phyloP scores from a whole-genome alignment of 495 filamentous ascomycete species.

The Penicillium canariense region DNA sequence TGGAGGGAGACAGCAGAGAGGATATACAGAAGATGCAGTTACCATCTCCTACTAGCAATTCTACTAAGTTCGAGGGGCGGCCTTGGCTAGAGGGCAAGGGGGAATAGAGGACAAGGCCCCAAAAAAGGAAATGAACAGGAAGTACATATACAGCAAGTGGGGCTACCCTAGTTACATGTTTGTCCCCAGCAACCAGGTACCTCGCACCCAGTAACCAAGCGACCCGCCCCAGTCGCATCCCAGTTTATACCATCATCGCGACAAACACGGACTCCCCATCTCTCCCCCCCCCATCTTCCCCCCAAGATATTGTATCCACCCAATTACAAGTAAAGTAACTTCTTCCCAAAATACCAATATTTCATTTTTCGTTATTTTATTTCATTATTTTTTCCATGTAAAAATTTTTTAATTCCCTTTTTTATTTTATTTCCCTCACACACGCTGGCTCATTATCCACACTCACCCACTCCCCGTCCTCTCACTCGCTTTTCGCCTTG shows the following conservation, averaged over 20 bases:
- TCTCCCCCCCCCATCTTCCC: too few relatives aligned
- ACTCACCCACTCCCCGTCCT: slow-evolving; percentile 25
- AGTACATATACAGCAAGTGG: too few relatives aligned
- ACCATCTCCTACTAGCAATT: background rate
- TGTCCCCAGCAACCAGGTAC: background rate
- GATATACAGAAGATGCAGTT: background rate
- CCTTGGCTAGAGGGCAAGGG: background rate
- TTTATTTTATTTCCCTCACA: slow-evolving; percentile 24
- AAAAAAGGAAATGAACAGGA: too few relatives aligned
- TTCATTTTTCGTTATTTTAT: slow-evolving; percentile 10
- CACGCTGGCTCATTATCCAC: slow-evolving; percentile 20
- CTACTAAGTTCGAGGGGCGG: background rate
- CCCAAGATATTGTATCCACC: too few relatives aligned
- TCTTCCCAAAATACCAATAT: too few relatives aligned
- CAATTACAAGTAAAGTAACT: too few relatives aligned
- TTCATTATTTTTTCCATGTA: background rate
- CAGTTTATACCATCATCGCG: too few relatives aligned
- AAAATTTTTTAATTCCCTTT: slow-evolving; percentile 2
- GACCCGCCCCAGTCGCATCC: background rate
- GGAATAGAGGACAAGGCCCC: background rate
- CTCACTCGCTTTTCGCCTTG: slow-evolving; percentile 16
- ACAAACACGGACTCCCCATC: background rate
- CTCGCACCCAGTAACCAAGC: slow-evolving; percentile 1
- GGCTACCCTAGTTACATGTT: too few relatives aligned
- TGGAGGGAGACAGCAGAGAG: background rate